These are phyloP conservation scores for Cercophora scortea DNA, from an alignment of 495 filamentous ascomycete species.

Conservation along the genomic window DNA sequence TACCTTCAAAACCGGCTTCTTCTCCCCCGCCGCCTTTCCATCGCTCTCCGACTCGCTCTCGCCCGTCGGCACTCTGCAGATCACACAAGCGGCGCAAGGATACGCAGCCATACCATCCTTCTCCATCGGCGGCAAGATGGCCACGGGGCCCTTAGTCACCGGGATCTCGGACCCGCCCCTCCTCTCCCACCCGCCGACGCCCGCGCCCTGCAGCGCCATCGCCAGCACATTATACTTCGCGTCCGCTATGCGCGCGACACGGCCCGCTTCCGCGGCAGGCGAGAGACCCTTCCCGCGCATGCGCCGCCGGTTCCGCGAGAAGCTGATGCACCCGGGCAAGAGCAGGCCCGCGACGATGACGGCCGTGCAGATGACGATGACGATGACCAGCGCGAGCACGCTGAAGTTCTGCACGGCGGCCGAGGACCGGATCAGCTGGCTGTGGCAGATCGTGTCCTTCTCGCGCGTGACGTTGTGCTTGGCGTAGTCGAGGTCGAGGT, in stretches of 20 bases:
- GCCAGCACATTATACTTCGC: conserved; percentile 1
- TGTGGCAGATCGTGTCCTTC: not conserved
- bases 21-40: not conserved
- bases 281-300: not conserved
- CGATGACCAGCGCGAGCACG: not conserved
- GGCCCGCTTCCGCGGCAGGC: not conserved
- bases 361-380: not conserved
- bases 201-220: not conserved
- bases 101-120: not conserved
- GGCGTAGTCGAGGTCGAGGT: not conserved
- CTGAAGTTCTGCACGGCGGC: not conserved
- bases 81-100: not conserved
- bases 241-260: not conserved
- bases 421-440: not conserved
- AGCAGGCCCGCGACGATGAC: not conserved
- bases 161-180: not conserved
- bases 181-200: not conserved
- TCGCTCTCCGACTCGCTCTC: not conserved
- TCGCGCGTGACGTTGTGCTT: not conserved
- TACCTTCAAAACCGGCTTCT: not conserved
- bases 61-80: not conserved
- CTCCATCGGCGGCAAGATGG: not conserved
- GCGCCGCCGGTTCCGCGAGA: not conserved
- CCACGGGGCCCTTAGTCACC: not conserved
- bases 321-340: not conserved